These are phyloP conservation scores for Comarum palustre DNA, from an alignment of 306 rosid species.

Conservation along the genomic window DNA sequence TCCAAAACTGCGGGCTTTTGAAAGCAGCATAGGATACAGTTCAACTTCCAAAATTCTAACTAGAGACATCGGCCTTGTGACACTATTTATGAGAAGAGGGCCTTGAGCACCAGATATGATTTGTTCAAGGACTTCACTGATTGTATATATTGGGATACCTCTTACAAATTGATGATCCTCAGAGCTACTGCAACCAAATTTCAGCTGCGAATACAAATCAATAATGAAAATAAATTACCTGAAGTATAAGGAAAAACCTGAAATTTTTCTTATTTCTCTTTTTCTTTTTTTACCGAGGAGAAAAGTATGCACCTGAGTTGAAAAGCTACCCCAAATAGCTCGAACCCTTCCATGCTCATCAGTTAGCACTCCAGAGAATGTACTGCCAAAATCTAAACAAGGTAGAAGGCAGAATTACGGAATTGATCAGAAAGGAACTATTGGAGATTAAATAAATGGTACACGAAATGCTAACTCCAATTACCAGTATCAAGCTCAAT, in stretches of 20 bases:
- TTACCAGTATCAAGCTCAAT: constrained; percentile 98
- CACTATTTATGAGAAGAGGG: constrained; percentile 74
- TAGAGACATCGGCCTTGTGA: constrained; percentile 85
- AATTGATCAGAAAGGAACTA: constrained; percentile 17
- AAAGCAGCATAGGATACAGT: constrained; percentile 88
- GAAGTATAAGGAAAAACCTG: constrained; percentile 1
- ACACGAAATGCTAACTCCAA: constrained; percentile 1
- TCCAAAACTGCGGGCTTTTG: constrained; percentile 95
- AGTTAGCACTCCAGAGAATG: constrained; percentile 88
- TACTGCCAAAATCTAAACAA: constrained; percentile 81
- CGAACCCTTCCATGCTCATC: constrained; percentile 92
- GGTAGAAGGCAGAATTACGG: constrained; percentile 12
- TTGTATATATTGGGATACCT: constrained; percentile 83
- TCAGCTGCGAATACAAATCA: constrained; percentile 54
- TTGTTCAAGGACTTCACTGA: constrained; percentile 85
- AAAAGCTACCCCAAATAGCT: constrained; percentile 99
- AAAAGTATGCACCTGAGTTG: constrained; percentile 70
- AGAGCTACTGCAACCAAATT: constrained; percentile 68
- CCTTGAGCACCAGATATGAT: constrained; percentile 74
- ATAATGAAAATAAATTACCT: constrained; percentile 1
- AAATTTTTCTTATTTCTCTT: not conserved
- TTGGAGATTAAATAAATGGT: constrained; percentile 8
- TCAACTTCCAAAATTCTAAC: constrained; percentile 89
- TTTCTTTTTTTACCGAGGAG: constrained; percentile 6
- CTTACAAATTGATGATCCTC: constrained; percentile 97